These are phyloP conservation scores for Boletus reticulatus DNA, from an alignment of 768 basidiomycete genomes.

Conservation along the genomic window DNA sequence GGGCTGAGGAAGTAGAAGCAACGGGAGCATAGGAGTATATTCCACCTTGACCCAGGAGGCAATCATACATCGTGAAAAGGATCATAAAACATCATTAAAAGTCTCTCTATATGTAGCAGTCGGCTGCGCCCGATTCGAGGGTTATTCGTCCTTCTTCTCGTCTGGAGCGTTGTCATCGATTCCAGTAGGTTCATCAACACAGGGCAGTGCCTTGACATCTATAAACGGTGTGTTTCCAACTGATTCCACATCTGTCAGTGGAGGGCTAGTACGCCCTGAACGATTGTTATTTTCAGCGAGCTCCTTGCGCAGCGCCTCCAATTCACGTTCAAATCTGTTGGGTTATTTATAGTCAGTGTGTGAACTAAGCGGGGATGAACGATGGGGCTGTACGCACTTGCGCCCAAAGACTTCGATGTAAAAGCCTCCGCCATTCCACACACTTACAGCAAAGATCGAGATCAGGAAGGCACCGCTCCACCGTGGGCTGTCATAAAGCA, in stretches of 20 bases:
- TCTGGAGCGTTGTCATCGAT: constrained; percentile 7
- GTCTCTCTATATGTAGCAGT: constrained; percentile 6
- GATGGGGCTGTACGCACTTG: constrained; percentile 59
- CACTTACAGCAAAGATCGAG: constrained; percentile 78
- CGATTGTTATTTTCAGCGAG: constrained; percentile 68
- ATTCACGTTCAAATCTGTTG: constrained; percentile 83
- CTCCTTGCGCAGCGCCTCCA: constrained; percentile 88
- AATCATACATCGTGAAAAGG: constrained; percentile 8
- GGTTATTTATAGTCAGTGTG: constrained; percentile 6
- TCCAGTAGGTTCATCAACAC: constrained; percentile 16
- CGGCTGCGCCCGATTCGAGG: background rate
- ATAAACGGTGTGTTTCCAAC: constrained; percentile 35
- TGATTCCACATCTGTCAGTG: constrained; percentile 42
- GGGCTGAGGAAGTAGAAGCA: background rate
- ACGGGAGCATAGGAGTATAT: background rate
- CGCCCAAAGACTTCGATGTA: constrained; percentile 97
- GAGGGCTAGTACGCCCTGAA: constrained; percentile 53
- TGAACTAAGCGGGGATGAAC: background rate
- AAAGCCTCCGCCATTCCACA: constrained; percentile 95
- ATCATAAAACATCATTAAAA: constrained; percentile 19
- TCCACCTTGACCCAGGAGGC: constrained; percentile 3
- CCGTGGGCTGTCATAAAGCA: constrained; percentile 76
- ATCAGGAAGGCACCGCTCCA: constrained; percentile 81
- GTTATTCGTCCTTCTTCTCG: constrained; percentile 33
- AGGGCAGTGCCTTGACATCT: constrained; percentile 21